Evolutionary conservation across 2,329 filamentous ascomycete genomes (phyloP).

Genomic region (Pyricularia grisea): DNA sequence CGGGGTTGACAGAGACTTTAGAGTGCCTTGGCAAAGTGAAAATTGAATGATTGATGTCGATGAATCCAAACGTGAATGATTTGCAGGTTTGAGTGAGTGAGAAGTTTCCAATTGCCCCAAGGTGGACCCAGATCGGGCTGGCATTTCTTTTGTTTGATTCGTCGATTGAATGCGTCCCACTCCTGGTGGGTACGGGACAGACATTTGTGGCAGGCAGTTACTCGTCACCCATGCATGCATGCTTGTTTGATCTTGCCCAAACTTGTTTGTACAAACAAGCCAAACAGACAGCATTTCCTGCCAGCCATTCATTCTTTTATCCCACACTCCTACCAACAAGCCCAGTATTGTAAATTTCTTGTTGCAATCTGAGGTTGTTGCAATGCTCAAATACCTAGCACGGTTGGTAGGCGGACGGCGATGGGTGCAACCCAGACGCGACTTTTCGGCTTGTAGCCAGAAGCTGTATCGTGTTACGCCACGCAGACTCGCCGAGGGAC

Average conservation of each 20-base stretch:
- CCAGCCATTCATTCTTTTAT: not conserved
- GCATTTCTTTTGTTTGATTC: not conserved
- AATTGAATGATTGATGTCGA: not conserved
- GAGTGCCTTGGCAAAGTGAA: not conserved
- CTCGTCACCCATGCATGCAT: no score
- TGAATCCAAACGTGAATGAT: not conserved
- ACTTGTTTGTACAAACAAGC: no score
- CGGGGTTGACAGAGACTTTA: not conserved
- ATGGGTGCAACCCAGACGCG: slow-evolving; percentile 4
- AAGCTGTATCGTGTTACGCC: not conserved
- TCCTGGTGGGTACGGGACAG: no score
- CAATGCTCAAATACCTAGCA: not conserved
- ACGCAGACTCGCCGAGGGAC: not conserved
- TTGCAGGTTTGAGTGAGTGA: not conserved
- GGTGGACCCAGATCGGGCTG: not conserved
- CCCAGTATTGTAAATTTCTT: not conserved
- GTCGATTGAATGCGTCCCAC: no score
- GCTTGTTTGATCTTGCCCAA: no score
- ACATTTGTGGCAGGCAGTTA: no score
- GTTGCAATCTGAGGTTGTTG: not conserved
- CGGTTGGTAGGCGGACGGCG: slow-evolving; percentile 1
- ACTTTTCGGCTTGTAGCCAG: not conserved
- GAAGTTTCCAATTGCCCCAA: not conserved
- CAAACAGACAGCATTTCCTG: not conserved
- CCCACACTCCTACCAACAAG: not conserved